These are phyloP conservation scores for Irpex sp. DNA, from an alignment of 1,284 basidiomycete species.

Conservation along the genomic window DNA sequence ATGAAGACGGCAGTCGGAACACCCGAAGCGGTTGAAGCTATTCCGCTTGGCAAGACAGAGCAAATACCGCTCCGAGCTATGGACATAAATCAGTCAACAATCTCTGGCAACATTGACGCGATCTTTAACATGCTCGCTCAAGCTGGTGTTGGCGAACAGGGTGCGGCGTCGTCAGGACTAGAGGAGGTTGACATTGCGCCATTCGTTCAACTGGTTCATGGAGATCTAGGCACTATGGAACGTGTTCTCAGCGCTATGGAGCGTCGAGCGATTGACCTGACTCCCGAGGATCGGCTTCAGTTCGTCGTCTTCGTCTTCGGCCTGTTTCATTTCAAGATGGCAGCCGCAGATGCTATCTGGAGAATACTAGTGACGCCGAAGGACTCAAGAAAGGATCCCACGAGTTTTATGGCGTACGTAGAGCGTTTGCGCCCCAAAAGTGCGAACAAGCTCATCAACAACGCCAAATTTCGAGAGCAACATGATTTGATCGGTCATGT, in stretches of 20 bases:
- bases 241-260: constrained; percentile 15
- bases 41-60: constrained; percentile 5
- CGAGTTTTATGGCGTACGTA: constrained; percentile 17
- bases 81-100: constrained; percentile 6
- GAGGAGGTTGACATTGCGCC: not conserved
- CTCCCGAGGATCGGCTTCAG: constrained; percentile 25
- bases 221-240: constrained; percentile 21
- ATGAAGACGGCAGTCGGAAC: not conserved
- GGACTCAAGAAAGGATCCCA: constrained; percentile 14
- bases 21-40: constrained; percentile 22
- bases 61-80: constrained; percentile 6
- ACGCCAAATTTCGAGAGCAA: constrained; percentile 31
- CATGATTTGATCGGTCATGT: constrained; percentile 32
- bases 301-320: constrained; percentile 30
- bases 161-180: not conserved
- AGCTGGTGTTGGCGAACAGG: not conserved
- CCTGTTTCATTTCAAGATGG: constrained; percentile 38
- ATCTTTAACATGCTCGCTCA: constrained; percentile 4
- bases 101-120: constrained; percentile 4
- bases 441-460: constrained; percentile 26
- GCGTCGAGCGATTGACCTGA: constrained; percentile 22
- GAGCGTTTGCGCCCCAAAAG: constrained; percentile 18
- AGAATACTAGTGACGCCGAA: constrained; percentile 21
- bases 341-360: constrained; percentile 33
- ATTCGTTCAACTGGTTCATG: constrained; percentile 6